Evolutionary conservation across 164 flowering plant species (phyloP).

Genomic region (Amborella trichopoda): DNA sequence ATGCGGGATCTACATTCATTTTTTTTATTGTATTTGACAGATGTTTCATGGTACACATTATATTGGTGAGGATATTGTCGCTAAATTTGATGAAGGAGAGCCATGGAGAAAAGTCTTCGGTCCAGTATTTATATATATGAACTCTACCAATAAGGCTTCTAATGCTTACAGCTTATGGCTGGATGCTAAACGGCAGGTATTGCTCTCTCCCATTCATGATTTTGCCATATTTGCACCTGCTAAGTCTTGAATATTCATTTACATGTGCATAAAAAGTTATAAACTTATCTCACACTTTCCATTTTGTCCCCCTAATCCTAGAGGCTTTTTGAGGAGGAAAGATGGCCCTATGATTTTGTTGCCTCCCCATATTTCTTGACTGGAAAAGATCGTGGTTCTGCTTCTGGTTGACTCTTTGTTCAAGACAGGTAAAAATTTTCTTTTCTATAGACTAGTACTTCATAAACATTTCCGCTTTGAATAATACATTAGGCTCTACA

Average conservation of each 20-base stretch:
- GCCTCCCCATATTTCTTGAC: constrained; percentile 26
- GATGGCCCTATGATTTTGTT: constrained; percentile 43
- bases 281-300: too few relatives aligned
- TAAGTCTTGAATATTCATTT: too few relatives aligned
- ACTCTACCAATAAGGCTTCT: constrained; percentile 22
- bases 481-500: too few relatives aligned
- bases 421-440: constrained; percentile 24
- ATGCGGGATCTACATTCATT: too few relatives aligned
- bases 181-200: constrained; percentile 54
- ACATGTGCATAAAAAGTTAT: too few relatives aligned
- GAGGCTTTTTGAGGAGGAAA: constrained; percentile 26
- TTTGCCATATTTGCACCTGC: too few relatives aligned
- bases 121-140: constrained; percentile 40
- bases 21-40: constrained; percentile 12
- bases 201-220: too few relatives aligned
- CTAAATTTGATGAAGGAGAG: constrained; percentile 35
- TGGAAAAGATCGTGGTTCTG: constrained; percentile 30
- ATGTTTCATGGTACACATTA: constrained; percentile 41
- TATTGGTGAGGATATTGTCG: constrained; percentile 31
- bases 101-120: constrained; percentile 49
- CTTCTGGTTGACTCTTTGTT: constrained; percentile 28
- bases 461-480: too few relatives aligned
- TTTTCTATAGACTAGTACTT: neutral
- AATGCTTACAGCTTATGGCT: constrained; percentile 27
- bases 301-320: too few relatives aligned